These are phyloP conservation scores for Venturia nashicola DNA, from an alignment of 2,329 filamentous ascomycete genomes.

Conservation along the genomic window DNA sequence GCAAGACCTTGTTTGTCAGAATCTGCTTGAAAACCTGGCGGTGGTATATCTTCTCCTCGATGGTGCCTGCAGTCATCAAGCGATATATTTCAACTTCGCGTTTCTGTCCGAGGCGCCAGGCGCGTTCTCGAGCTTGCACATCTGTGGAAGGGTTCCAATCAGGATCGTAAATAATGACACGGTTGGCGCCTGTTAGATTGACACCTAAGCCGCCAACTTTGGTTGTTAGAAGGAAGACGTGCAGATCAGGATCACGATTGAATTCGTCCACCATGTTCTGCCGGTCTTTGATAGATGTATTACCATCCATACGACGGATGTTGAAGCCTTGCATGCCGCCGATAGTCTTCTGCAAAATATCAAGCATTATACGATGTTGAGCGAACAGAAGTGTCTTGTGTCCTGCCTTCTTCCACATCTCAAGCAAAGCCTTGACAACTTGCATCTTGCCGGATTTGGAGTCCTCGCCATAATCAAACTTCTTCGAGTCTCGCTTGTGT, in stretches of 20 bases:
- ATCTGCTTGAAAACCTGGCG: slow-evolving; percentile 98
- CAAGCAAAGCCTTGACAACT: slow-evolving; percentile 75
- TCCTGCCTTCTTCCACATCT: slow-evolving; percentile 81
- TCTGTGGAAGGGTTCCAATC: slow-evolving; percentile 99
- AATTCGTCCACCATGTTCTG: slow-evolving; percentile 87
- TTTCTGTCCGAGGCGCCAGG: slow-evolving; percentile 92
- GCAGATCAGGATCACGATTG: slow-evolving; percentile 65
- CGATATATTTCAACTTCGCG: slow-evolving; percentile 92
- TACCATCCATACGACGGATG: slow-evolving; percentile 86
- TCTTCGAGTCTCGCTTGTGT: slow-evolving; percentile 45
- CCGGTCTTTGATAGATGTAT: slow-evolving; percentile 76
- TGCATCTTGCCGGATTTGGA: slow-evolving; percentile 90
- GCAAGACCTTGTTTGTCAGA: slow-evolving; percentile 88
- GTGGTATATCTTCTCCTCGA: slow-evolving; percentile 98
- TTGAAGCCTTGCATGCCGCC: slow-evolving; percentile 54
- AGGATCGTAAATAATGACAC: slow-evolving; percentile 96
- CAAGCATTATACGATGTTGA: slow-evolving; percentile 88
- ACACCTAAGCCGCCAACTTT: slow-evolving; percentile 90
- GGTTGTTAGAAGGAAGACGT: slow-evolving; percentile 88
- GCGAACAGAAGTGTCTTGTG: slow-evolving; percentile 91
- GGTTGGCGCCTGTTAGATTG: slow-evolving; percentile 86
- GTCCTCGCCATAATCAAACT: slow-evolving; percentile 60
- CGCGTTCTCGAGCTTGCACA: slow-evolving; percentile 84
- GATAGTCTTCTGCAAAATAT: slow-evolving; percentile 81
- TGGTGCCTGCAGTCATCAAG: slow-evolving; percentile 95